A percentile compares a stretch with the other conserved stretches of the same genome.
These are phyloP conservation scores for Alternaria brassicicola DNA, from an alignment of 2,329 filamentous ascomycete genomes.

Conservation along the genomic window DNA sequence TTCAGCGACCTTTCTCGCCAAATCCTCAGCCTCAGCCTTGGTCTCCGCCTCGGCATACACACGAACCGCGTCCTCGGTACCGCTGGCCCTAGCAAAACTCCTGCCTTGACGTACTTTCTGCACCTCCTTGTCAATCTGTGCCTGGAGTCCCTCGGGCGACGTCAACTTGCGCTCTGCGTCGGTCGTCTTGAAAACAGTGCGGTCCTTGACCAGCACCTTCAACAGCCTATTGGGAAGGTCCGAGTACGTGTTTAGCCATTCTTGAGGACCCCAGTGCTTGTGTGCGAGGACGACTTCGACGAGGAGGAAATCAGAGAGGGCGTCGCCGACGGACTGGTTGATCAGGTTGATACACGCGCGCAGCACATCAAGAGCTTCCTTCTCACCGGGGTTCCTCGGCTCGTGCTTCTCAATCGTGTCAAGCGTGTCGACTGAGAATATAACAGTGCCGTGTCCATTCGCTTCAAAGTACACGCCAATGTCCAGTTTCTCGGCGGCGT, in stretches of 20 bases:
- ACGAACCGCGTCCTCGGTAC: constrained; percentile 93
- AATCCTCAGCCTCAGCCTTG: constrained; percentile 85
- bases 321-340: constrained; percentile 97
- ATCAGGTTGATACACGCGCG: constrained; percentile 86
- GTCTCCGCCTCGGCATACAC: constrained; percentile 96
- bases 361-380: constrained; percentile 85
- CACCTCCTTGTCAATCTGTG: constrained; percentile 84
- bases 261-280: constrained; percentile 86
- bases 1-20: constrained; percentile 80
- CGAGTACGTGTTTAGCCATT: constrained; percentile 92
- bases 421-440: constrained; percentile 86
- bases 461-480: constrained; percentile 98
- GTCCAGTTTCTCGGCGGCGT: constrained; percentile 93
- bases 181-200: constrained; percentile 87
- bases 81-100: constrained; percentile 88
- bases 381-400: constrained; percentile 89
- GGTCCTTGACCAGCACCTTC: constrained; percentile 85
- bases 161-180: constrained; percentile 90
- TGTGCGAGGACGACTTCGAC: constrained; percentile 96
- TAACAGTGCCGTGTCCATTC: constrained; percentile 94
- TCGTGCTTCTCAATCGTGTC: constrained; percentile 78
- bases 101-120: constrained; percentile 89
- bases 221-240: constrained; percentile 96
- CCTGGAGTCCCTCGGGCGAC: constrained; percentile 78
- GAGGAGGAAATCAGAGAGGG: constrained; percentile 92